Base-by-base conservation (phyloP, 2,329 filamentous ascomycete genomes). In the Botrytis hyacinthi region DNA sequence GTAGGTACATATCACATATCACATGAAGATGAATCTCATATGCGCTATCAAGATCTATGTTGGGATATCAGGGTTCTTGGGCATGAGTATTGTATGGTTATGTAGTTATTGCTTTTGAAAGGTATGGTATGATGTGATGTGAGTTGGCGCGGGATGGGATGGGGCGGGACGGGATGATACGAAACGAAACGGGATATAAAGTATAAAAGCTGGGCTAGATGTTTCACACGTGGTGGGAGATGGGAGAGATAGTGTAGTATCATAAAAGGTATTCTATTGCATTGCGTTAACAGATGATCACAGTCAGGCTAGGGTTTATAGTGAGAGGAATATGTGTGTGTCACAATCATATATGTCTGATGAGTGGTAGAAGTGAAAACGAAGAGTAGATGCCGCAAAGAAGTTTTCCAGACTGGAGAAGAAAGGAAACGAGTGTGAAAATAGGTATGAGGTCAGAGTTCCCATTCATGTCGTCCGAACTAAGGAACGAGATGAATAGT, bases 31-130 rank as follows among this genome's bases (percentile, higher is more conserved):
- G 18, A 20, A 20, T 46, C 7, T 46, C 1, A 46, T 8, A 46
- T 8, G 6, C 7, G 2, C 46, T 10, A 22, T 4, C 1, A 10
- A 48, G 8, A 48, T 26, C 0, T 9, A 10, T 20, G 9, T 4
- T n/a, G 48, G 2, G 3, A 16, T 54, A n/a, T 16, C 0, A n/a
- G 5, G 48, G 48, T 16, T 54, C 26, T n/a, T n/a, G 12, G 14
- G 5, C 5, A 1, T 4, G 12, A 0, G 8, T 51, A 14, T 0
- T n/a, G 1, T n/a, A 14, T n/a, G 10, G 10, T 14, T 51, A 14
- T 51, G 22, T 14, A 51, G 48, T 14, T n/a, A 26, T 14, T 26
- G 26, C 1, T n/a, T n/a, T 1, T 46, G 18, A 3, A 9, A 22
- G 20, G 20, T 48, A 4, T 46, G 20, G 3, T 22, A 46, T 46